Percentiles rank a stretch among this genome's conserved stretches.
These are phyloP conservation scores for Cyphellophora attinorum DNA, from an alignment of 2,329 filamentous ascomycete species.

Conservation along the genomic window DNA sequence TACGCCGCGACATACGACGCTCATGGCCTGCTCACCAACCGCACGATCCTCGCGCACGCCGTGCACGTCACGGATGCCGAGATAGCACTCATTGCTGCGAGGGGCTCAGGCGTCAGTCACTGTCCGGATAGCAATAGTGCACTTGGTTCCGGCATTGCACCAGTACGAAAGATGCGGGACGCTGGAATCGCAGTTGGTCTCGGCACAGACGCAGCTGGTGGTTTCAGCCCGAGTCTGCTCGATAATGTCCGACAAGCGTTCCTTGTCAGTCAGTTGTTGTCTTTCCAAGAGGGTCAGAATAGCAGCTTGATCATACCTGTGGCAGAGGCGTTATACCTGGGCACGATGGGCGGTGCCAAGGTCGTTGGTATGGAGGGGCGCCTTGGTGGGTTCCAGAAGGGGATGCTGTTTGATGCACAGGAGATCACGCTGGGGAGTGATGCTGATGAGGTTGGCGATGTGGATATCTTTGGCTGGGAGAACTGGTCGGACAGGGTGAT, in stretches of 20 bases:
- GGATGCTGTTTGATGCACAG: conserved; percentile 87
- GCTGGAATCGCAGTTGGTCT: conserved; percentile 70
- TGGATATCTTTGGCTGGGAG: conserved; percentile 89
- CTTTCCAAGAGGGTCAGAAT: conserved; percentile 31
- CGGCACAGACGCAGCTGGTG: conserved; percentile 84
- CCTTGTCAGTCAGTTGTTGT: conserved; percentile 64
- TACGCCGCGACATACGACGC: conserved; percentile 76
- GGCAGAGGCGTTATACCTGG: conserved; percentile 77
- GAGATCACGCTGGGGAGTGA: conserved; percentile 53
- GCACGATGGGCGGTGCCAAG: conserved; percentile 71
- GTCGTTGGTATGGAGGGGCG: conserved; percentile 63
- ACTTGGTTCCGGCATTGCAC: conserved; percentile 68
- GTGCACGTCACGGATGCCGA: conserved; percentile 65
- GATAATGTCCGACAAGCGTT: conserved; percentile 71
- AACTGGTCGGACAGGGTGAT: conserved; percentile 74
- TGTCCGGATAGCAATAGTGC: conserved; percentile 81
- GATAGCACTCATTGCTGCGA: conserved; percentile 49
- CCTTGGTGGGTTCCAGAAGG: conserved; percentile 73
- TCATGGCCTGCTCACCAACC: conserved; percentile 55
- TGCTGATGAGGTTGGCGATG: conserved; percentile 30
- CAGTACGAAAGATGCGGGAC: conserved; percentile 65
- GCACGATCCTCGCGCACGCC: conserved; percentile 77
- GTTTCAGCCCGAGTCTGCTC: conserved; percentile 70
- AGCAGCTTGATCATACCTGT: conserved; percentile 36
- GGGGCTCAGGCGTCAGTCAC: conserved; percentile 63